A percentile compares a stretch with the other conserved stretches of the same genome.
Evolutionary conservation across 371 early-diverging fungal genomes (phyloP).

Genomic region (Entomophthora muscae): DNA sequence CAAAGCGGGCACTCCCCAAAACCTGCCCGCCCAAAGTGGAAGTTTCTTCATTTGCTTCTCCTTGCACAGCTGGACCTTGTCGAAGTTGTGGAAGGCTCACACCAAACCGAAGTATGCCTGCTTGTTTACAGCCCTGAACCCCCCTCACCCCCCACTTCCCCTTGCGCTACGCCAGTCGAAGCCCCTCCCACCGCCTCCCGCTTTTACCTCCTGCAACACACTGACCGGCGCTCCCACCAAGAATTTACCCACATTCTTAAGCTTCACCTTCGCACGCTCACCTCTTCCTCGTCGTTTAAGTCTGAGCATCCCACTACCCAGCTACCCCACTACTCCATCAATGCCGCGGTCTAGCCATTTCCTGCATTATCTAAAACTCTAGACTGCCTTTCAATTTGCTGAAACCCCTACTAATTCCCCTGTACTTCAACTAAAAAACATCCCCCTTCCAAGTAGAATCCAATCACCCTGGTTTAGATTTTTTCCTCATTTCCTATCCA

Average conservation of each 20-base stretch:
- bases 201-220: not conserved
- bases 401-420: too few relatives aligned
- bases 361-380: too few relatives aligned
- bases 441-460: too few relatives aligned
- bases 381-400: too few relatives aligned
- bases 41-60: not conserved
- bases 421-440: too few relatives aligned
- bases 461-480: too few relatives aligned
- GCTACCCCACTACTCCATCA: not conserved
- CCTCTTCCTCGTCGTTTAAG: not conserved
- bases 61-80: not conserved
- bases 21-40: not conserved
- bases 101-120: not conserved
- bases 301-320: not conserved
- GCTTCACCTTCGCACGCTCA: not conserved
- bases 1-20: not conserved
- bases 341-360: not conserved
- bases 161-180: not conserved
- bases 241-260: slow-evolving; percentile 3
- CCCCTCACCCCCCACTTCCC: not conserved
- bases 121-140: not conserved
- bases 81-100: not conserved
- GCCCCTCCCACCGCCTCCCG: not conserved
- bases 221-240: not conserved
- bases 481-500: too few relatives aligned